Evolutionary conservation across 768 basidiomycete species (phyloP), one percentile per base, ranked within the genome.

Genomic region (Kwoniella botswanensis): DNA sequence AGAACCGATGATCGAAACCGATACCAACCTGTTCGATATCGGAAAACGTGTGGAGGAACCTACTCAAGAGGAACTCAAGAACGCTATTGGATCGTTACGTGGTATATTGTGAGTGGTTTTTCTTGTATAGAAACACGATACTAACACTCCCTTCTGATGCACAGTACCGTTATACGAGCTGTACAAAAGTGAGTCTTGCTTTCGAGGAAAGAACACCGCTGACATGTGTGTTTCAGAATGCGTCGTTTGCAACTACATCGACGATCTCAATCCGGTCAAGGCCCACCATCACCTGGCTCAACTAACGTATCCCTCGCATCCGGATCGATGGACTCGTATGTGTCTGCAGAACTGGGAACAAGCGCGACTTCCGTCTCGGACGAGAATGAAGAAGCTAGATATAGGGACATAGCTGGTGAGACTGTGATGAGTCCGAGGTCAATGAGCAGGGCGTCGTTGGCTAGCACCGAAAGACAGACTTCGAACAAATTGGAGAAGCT

Each of bases 31-130:
- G 65, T 80, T 74, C 60, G 68, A 78, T 44, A 68, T 82, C 35
- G 81, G 80, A 21, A 76, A 79, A 65, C 74, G 80, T 26, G 82
- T 84, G 52, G 78, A 79, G 52, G 82, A 82, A 65, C 84, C 84
- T 7, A 82, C 81, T 17, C 71, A 76, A 57, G 79, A 83, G 29
- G 84, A 84, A 63, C 55, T 84, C 52, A 70, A 74, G 22, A 71
- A 71, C 18, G 84, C 84, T 42, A 79, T 84, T 43, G 66, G 75
- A 1, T 70, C 71, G 3, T 58, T 82, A 59, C 68, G 78, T 22
- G 72, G 75, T 46, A 76, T 79, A 11, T 84, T 84, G 83, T 83
- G 63, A 79, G 83, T 82, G 4, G 1, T 5, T 18, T 53, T 26
- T 2, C 52, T 9, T 21, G 22, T 26, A 21, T 7, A 65, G 18